Conservation (phyloP, 169 alveolate species). For the Plasmodium cynomolgi region DNA sequence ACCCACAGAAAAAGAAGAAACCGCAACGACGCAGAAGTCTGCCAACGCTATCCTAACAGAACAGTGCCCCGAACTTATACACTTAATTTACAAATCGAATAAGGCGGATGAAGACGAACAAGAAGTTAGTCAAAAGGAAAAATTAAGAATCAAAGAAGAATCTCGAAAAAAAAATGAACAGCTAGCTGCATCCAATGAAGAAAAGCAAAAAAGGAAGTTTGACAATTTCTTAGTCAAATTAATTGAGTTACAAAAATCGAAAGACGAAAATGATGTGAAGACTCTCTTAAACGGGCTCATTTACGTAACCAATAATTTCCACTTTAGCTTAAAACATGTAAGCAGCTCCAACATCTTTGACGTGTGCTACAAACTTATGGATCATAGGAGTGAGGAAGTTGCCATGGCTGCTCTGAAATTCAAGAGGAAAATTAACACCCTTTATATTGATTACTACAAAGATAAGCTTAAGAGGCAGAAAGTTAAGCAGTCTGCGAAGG, state of each 20-base stretch:
- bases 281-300: conserved; percentile 42
- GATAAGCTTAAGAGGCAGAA: conserved; percentile 9
- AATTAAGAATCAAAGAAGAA: conserved; percentile 6
- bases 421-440: conserved; percentile 59
- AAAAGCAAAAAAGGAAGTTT: conserved; percentile 43
- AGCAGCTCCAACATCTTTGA: conserved; percentile 52
- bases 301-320: conserved; percentile 53
- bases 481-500: not conserved
- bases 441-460: conserved; percentile 48
- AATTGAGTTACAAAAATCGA: conserved; percentile 60
- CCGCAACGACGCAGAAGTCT: not conserved
- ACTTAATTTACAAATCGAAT: conserved; percentile 33
- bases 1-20: not conserved
- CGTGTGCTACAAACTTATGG: conserved; percentile 65
- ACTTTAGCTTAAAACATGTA: conserved; percentile 36
- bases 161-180: not conserved
- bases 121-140: not conserved
- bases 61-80: conserved; percentile 72
- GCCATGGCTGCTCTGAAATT: conserved; percentile 71
- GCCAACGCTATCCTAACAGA: conserved; percentile 28
- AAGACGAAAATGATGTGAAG: conserved; percentile 39
- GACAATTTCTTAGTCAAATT: conserved; percentile 52
- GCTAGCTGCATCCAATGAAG: conserved; percentile 14
- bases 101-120: conserved; percentile 9
- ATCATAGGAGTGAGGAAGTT: conserved; percentile 62